Conservation (phyloP, 78 protist genomes). For the Creolimax fragrantissima region DNA sequence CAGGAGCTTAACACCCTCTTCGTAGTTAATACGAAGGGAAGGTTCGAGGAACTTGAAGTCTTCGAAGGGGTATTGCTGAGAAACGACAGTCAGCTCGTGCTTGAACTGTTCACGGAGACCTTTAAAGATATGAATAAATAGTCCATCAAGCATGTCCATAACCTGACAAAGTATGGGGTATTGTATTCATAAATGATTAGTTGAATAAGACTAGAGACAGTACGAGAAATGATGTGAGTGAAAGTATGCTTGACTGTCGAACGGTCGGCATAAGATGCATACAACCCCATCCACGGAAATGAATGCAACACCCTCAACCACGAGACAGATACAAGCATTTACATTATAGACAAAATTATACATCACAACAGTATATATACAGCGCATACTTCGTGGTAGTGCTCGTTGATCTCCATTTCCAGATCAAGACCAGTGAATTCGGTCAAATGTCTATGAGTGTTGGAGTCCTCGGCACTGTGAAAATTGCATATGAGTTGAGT, state of each 20-base stretch:
- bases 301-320: too few relatives aligned
- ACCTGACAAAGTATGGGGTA: constrained; percentile 25
- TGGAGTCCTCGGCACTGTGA: constrained; percentile 93
- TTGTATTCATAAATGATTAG: too few relatives aligned
- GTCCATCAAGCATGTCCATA: constrained; percentile 63
- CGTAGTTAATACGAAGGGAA: constrained; percentile 53
- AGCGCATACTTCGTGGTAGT: constrained; percentile 75
- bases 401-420: constrained; percentile 90
- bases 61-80: constrained; percentile 62
- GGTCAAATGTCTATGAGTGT: constrained; percentile 95
- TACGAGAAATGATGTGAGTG: too few relatives aligned
- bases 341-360: too few relatives aligned
- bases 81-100: constrained; percentile 18
- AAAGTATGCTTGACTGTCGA: too few relatives aligned
- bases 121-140: constrained; percentile 73
- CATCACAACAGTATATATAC: too few relatives aligned
- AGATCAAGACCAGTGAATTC: constrained; percentile 98
- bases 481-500: neutral
- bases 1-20: constrained; percentile 64
- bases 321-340: too few relatives aligned
- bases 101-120: constrained; percentile 37
- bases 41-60: constrained; percentile 62
- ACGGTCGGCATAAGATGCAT: too few relatives aligned
- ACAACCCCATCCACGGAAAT: too few relatives aligned
- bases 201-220: too few relatives aligned